Base-by-base conservation (phyloP, 768 basidiomycete genomes). In the Suillus subalutaceus region DNA sequence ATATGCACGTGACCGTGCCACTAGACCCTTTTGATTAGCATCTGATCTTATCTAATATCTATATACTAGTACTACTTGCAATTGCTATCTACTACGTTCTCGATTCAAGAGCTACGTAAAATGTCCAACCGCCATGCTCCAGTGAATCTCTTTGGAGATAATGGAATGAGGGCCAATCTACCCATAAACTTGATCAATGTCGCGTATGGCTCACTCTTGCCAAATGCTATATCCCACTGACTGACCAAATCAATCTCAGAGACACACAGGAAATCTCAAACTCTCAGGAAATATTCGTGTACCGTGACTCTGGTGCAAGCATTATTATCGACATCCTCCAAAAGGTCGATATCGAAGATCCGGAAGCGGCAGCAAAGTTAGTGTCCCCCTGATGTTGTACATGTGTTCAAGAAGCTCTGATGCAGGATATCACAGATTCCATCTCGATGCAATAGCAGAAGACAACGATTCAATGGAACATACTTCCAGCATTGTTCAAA, bases 221-320 rank as follows among this genome's bases (percentile, higher is more conserved):
- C 13, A 52, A 43, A 43, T 13, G 3, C 20, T 20, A 9, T 60
- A 23, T 46, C 48, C 38, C 63, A 56, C 32, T 38, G 63, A 35
- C 35, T 65, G 44, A 64, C 55, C 37, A 66, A 53, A 20, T 53
- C 30, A 3, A 37, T 65, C 38, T 40, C 72, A 90, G 90, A 66
- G 79, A 83, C 60, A 66, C 89, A 7, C 93, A 97, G 63, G 93
- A 98, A 78, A 83, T 99, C 15, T 96, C 97, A 16, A 92, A 99
- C 74, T 94, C 88, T 5, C 97, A 99, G 77, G 97, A 99, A 74
- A 97, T 97, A 50, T 91, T 94, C 78, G 75, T 97, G 64, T 90
- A 89, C 63, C 85, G 86, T 7, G 77, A 86, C 58, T 91, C 88
- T 6, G 83, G 83, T 59, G 80, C 88, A 70, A 94, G 91, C 72